Base-by-base conservation (phyloP, 140 eudicot genomes). In the Ambrosia hybrid region DNA sequence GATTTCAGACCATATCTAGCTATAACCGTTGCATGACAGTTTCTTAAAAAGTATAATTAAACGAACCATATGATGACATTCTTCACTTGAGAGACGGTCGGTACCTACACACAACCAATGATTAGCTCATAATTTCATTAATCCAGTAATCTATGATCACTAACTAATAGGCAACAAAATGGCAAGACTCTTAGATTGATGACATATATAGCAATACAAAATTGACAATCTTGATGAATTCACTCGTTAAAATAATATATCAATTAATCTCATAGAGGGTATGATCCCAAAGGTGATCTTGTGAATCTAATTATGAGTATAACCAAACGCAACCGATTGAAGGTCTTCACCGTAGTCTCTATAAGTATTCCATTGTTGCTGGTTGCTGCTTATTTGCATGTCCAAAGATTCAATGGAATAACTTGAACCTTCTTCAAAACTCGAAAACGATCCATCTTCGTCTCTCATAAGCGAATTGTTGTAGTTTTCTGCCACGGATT, bases 301-400 rank as follows among this genome's bases (percentile, higher is more conserved):
- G 61, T 67, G 75, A 60, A 55, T 36, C 43, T 73, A 83, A 36
- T 85, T 80, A 57, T 80, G 73, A 73, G 30, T 67, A 74, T 87
- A 91, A 51, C 95, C 86, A 21, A 87, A 88, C 43, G 88, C 95
- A 67, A 85, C 76, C 0, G 95, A 81, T 58, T 88, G 95, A 73
- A 85, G 92, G 30, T 91, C 95, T 45, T 90, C 88, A n/a, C 81
- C 63, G 34, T 87, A 74, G 7, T 85, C 86, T 73, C 81, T 80
- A 43, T 56, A 78, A 8, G 30, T 21, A 21, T 72, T 61, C 95
- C 95, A 91, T 74, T 85, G 95, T 51, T 85, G 80, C 52, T 79
- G 83, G 78, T 67, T 79, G 72, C 82, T 77, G 51, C 83, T 66
- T 62, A 78, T 78, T 78, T 84, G 79, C 83, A 79, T 79, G 67